Conservation (phyloP, 108 stramenopile species). For the Licmophora abbreviata region DNA sequence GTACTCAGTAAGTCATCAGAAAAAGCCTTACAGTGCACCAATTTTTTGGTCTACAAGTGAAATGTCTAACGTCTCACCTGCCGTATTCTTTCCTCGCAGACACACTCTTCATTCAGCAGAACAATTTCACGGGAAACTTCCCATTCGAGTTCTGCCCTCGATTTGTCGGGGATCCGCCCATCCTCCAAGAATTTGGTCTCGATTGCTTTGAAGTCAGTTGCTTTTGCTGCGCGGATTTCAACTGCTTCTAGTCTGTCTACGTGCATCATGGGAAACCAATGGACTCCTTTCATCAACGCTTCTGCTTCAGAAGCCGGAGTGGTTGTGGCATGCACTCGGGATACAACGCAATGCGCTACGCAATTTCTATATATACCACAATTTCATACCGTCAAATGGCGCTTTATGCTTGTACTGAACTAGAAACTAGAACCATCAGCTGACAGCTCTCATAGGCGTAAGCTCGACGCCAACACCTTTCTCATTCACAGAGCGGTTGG, state of each 20-base stretch:
- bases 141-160: constrained; percentile 28
- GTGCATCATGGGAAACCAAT: no score
- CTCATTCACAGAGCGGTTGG: no score
- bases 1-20: constrained; percentile 22
- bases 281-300: no score
- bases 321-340: no score
- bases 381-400: no score
- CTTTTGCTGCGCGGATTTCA: constrained; percentile 8
- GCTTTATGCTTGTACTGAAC: no score
- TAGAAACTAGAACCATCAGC: no score
- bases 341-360: no score
- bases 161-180: constrained; percentile 1
- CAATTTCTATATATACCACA: no score
- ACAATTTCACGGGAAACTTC: constrained; percentile 29
- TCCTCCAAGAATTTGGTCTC: constrained; percentile 16
- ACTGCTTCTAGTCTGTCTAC: constrained; percentile 19
- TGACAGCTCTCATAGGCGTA: no score
- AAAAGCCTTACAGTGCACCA: neutral
- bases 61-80: neutral
- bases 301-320: no score
- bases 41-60: neutral
- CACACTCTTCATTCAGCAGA: constrained; percentile 25
- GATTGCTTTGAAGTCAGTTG: constrained; percentile 25
- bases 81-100: constrained; percentile 7
- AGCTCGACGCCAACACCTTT: no score